phyloP scores from a whole-genome alignment of 331 rosid species.

The Rosa hybrid region DNA sequence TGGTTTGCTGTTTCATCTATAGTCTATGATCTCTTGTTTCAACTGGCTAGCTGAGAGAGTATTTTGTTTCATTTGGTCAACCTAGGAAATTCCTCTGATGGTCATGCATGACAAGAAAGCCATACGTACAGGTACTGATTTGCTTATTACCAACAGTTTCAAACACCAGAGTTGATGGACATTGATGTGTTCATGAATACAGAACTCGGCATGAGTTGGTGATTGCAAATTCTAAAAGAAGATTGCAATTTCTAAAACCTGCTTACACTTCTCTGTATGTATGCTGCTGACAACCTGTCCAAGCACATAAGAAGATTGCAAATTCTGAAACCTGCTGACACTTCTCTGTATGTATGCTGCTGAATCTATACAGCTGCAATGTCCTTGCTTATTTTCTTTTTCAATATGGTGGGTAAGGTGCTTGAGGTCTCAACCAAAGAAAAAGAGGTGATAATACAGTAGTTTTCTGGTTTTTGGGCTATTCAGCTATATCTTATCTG shows the following conservation, averaged over 20 bases:
- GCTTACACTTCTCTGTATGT: too few relatives aligned
- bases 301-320: background rate
- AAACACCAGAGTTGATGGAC: background rate
- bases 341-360: background rate
- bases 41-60: background rate
- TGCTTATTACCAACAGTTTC: background rate
- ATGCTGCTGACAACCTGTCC: background rate
- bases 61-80: background rate
- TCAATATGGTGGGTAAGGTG: background rate
- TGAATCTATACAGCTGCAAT: background rate
- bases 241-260: too few relatives aligned
- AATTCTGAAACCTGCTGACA: background rate
- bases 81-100: background rate
- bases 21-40: background rate
- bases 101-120: background rate
- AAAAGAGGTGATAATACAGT: background rate
- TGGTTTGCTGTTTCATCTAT: background rate
- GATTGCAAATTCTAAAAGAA: too few relatives aligned
- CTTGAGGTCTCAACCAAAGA: background rate
- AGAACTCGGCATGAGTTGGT: too few relatives aligned
- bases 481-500: background rate
- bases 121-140: background rate
- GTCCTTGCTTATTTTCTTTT: background rate
- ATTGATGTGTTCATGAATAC: background rate
- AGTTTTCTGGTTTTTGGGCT: background rate